These are phyloP conservation scores for Westerdykella ornata DNA, from an alignment of 2,329 filamentous ascomycete genomes.

Conservation along the genomic window DNA sequence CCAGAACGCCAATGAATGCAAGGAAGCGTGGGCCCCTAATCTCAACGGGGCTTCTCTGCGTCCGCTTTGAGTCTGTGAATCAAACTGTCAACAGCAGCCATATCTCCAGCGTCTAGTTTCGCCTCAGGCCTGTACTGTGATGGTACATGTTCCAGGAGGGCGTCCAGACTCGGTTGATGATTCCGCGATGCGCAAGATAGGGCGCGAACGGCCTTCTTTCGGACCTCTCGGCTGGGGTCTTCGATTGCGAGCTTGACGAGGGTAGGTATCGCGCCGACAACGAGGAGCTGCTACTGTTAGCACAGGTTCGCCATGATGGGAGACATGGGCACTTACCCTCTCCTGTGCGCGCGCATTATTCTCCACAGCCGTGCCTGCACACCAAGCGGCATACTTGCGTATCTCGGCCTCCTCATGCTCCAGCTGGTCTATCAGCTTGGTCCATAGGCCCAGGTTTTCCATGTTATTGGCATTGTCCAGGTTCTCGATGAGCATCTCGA, in stretches of 20 bases:
- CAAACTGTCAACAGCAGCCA: slow-evolving; percentile 75
- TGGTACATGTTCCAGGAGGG: slow-evolving; percentile 60
- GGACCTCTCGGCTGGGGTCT: slow-evolving; percentile 56
- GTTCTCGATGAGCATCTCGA: slow-evolving; percentile 23
- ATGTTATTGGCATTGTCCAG: slow-evolving; percentile 97
- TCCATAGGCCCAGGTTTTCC: slow-evolving; percentile 71
- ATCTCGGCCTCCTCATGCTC: slow-evolving; percentile 63
- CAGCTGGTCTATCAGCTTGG: slow-evolving; percentile 66
- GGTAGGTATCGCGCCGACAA: slow-evolving; percentile 59
- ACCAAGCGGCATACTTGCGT: slow-evolving; percentile 86
- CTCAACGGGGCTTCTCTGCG: slow-evolving; percentile 1
- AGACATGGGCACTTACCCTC: slow-evolving; percentile 41
- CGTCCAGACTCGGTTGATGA: slow-evolving; percentile 68
- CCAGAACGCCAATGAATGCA: slow-evolving; percentile 6
- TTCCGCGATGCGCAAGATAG: slow-evolving; percentile 82
- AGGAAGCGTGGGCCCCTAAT: neutral
- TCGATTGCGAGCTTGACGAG: slow-evolving; percentile 60
- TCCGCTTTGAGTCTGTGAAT: slow-evolving; percentile 59
- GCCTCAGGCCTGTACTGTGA: slow-evolving; percentile 52
- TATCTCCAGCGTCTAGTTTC: slow-evolving; percentile 73
- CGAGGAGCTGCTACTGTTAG: slow-evolving; percentile 42
- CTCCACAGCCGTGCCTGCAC: slow-evolving; percentile 87
- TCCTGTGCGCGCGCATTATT: slow-evolving; percentile 88
- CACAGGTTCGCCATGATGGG: neutral
- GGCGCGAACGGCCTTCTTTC: slow-evolving; percentile 84